Evolutionary conservation across 495 filamentous ascomycete genomes (phyloP), one percentile per base, ranked within the genome.

Genomic region (Haplographium delicatum): DNA sequence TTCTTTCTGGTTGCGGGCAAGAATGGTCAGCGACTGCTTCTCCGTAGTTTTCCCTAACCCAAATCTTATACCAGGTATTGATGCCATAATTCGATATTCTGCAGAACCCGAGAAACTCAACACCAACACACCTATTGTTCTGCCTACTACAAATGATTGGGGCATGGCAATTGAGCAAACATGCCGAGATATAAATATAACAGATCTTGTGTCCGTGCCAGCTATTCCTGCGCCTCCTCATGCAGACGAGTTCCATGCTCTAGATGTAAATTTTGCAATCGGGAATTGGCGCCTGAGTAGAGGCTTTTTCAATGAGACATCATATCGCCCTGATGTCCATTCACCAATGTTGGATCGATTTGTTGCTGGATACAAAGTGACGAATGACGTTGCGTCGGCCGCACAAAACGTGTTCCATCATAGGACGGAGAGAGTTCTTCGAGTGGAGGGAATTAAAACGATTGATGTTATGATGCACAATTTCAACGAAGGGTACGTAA

Each of bases 401-500:
- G 60, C 67, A 10, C 65, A 68, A 30, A 75, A 80, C 57, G 52
- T 67, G 33, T 73, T 72, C 1, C 81, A 75, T 51, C 48, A 66
- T 4, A 38, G 63, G 34, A 54, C 53, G 44, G 47, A 60, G 5
- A 54, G 68, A 16, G 53, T 59, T 1, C 65, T 76, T 15, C 73
- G 76, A 19, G 68, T 80, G 33, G 74, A 84, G 28, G 53, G 44
- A 1, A 47, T 65, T 37, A 72, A 83, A 25, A 63, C 73, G 4
- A 75, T 85, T 26, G 80, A 84, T 51, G 57, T 86, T 13, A 64
- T 86, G 15, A 68, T 85, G 34, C 79, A 85, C 62, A 85, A 84
- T 61, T 68, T 75, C 45, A 79, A 83, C 41, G 68, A n/a, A n/a
- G n/a, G n/a, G n/a, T n/a, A n/a, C n/a, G n/a, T n/a, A n/a, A n/a